Percentiles rank a stretch among this genome's conserved stretches.
Evolutionary conservation across 1,284 basidiomycete species (phyloP).

Genomic region (Fomitopsis pinicola): DNA sequence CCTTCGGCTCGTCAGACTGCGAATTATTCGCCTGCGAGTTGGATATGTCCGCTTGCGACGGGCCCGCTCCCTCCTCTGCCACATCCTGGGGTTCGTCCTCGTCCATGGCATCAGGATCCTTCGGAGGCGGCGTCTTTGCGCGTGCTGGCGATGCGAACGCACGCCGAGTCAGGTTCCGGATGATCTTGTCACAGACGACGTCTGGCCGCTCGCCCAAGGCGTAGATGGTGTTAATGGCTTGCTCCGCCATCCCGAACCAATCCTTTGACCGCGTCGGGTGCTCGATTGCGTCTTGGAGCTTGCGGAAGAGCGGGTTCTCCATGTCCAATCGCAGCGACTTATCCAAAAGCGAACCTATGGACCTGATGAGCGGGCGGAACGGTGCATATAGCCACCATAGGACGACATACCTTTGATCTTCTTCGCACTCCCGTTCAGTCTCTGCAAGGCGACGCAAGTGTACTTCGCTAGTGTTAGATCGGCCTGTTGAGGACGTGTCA

Average conservation of each 20-base stretch:
- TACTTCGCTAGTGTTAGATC: constrained; percentile 91
- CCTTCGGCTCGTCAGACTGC: constrained; percentile 35
- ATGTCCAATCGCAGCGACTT: constrained; percentile 86
- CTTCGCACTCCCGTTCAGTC: constrained; percentile 92
- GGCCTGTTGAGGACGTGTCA: constrained; percentile 38
- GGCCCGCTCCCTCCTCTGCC: constrained; percentile 4
- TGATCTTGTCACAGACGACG: constrained; percentile 74
- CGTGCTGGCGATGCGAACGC: constrained; percentile 55
- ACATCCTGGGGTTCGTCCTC: constrained; percentile 34
- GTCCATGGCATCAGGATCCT: constrained; percentile 49
- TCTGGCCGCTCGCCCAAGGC: constrained; percentile 94
- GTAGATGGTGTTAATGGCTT: constrained; percentile 96
- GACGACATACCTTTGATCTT: constrained; percentile 82
- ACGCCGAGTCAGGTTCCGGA: constrained; percentile 75
- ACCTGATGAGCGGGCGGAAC: not conserved
- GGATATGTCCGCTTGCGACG: not conserved
- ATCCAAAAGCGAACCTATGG: constrained; percentile 78
- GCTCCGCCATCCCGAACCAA: constrained; percentile 96
- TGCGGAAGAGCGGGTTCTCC: constrained; percentile 83
- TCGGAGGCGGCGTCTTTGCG: constrained; percentile 8
- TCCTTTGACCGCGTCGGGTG: constrained; percentile 79
- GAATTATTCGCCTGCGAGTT: not conserved
- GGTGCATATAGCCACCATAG: not conserved
- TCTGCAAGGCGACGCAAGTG: constrained; percentile 90
- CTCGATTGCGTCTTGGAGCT: constrained; percentile 77